Base-by-base conservation (phyloP, 306 rosid species). In the Cucurbita pepo region DNA sequence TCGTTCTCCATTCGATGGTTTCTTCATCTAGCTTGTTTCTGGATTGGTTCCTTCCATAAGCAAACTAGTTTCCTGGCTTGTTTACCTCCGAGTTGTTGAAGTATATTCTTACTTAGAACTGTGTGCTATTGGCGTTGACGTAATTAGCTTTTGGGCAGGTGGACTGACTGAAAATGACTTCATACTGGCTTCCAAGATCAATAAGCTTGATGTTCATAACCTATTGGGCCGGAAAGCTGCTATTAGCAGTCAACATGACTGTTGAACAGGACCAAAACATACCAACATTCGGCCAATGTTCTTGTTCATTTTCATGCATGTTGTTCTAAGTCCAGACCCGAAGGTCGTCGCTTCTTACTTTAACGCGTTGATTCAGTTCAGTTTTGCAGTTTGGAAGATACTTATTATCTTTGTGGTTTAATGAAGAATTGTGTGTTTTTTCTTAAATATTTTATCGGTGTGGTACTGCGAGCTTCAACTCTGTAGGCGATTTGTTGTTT, bases 151-250 rank as follows among this genome's bases (percentile, higher is more conserved):
- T 72, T 77, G 51, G 79, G 87, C 83, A 91, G 97, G 91, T 74
- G 97, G 97, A 44, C 82, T 91, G 82, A 91, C 96, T 5, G 90
- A 88, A 82, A 92, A 92, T 66, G 97, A 89, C 82, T 92, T 92
- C 87, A 92, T 92, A 71, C 95, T 92, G 50, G 97, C 97, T 78
- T 85, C 96, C 37, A 92, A 89, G 84, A 86, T 92, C 82, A 83
- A 79, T 56, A 76, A 51, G 61, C 82, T 92, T 55, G 76, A 82
- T 60, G 19, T 86, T 80, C 85, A 88, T 44, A 73, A 77, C 57
- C 82, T 92, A 16, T 75, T 89, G 40, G 81, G 96, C 69, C 80
- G 74, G 77, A 83, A 89, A 72, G 82, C 77, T 75, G 44, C 86
- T 1, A 56, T 14, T 59, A 84, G 40, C 76, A 8, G 30, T 18